A percentile compares a stretch with the other conserved stretches of the same genome.
phyloP scores from a whole-genome alignment of 2,329 filamentous ascomycete genomes.

The Calonectria crousiana region DNA sequence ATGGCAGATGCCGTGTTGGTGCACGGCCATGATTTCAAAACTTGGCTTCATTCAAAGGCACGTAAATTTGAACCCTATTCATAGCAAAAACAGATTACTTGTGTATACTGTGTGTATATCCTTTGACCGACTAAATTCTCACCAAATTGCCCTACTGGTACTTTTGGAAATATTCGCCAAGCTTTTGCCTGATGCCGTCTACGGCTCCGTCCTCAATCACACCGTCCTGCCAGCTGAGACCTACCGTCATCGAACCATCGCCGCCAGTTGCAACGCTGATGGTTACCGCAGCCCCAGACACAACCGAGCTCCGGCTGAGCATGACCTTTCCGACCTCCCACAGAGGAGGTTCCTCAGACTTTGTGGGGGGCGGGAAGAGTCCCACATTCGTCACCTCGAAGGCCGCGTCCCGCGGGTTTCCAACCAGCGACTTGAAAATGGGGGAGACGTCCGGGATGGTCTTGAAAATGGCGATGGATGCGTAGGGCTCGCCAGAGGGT shows the following conservation, averaged over 20 bases:
- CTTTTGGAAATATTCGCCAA: background rate
- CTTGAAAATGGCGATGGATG: constrained; percentile 50
- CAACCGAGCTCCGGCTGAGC: constrained; percentile 54
- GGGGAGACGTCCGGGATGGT: constrained; percentile 54
- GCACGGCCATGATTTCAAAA: background rate
- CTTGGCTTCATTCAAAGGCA: background rate
- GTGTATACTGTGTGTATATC: background rate
- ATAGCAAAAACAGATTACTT: background rate
- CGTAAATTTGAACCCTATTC: background rate
- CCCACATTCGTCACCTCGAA: constrained; percentile 63
- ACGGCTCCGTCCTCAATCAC: constrained; percentile 25
- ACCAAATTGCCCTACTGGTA: background rate
- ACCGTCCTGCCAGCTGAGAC: constrained; percentile 55
- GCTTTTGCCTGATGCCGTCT: background rate
- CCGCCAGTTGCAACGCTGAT: constrained; percentile 56
- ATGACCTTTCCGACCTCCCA: constrained; percentile 53
- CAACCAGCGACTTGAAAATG: constrained; percentile 51
- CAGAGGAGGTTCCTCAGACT: constrained; percentile 26
- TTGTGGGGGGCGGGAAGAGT: constrained; percentile 39
- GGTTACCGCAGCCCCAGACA: constrained; percentile 50
- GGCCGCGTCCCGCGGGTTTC: constrained; percentile 50
- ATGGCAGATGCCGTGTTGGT: background rate
- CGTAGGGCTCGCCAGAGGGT: constrained; percentile 33
- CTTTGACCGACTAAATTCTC: background rate
- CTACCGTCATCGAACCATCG: constrained; percentile 55